Evolutionary conservation across 1,284 basidiomycete species (phyloP).

Genomic region (Fomitiporia mediterranea): DNA sequence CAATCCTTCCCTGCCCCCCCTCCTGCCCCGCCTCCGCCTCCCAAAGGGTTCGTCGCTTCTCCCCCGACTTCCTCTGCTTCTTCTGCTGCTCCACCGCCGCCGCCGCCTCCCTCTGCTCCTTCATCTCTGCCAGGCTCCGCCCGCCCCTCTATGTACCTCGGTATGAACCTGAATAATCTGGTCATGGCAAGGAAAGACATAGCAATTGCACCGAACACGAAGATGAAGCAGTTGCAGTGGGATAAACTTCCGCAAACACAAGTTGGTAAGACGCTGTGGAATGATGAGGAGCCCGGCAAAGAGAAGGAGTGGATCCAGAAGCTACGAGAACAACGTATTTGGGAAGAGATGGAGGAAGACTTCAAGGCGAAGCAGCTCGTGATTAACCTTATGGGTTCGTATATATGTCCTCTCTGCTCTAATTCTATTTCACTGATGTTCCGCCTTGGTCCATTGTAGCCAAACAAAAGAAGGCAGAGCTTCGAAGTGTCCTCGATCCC

Average conservation of each 20-base stretch:
- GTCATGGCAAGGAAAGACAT: constrained; percentile 79
- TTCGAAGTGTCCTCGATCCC: constrained; percentile 87
- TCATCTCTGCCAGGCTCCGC: constrained; percentile 47
- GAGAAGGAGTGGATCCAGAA: constrained; percentile 78
- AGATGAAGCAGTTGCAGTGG: constrained; percentile 99
- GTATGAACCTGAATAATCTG: constrained; percentile 50
- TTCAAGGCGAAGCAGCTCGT: constrained; percentile 97
- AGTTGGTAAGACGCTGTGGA: constrained; percentile 83
- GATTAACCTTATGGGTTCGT: constrained; percentile 71
- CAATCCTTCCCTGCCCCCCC: constrained; percentile 23
- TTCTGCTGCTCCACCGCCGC: constrained; percentile 38
- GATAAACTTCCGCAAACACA: constrained; percentile 90
- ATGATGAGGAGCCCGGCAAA: constrained; percentile 58
- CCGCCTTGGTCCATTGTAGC: constrained; percentile 35
- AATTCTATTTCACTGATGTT: constrained; percentile 1
- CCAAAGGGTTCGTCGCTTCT: constrained; percentile 23
- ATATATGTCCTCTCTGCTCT: background rate
- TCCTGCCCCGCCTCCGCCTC: constrained; percentile 27
- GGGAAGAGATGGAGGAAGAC: constrained; percentile 96
- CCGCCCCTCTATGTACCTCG: constrained; percentile 56
- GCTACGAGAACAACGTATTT: constrained; percentile 81
- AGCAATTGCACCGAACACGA: constrained; percentile 76
- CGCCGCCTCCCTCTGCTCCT: constrained; percentile 38
- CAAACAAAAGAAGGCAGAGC: constrained; percentile 76
- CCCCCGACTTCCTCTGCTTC: constrained; percentile 28